Base-by-base conservation (phyloP, 208 protist genomes). In the Acanthamoeba castellanii region DNA sequence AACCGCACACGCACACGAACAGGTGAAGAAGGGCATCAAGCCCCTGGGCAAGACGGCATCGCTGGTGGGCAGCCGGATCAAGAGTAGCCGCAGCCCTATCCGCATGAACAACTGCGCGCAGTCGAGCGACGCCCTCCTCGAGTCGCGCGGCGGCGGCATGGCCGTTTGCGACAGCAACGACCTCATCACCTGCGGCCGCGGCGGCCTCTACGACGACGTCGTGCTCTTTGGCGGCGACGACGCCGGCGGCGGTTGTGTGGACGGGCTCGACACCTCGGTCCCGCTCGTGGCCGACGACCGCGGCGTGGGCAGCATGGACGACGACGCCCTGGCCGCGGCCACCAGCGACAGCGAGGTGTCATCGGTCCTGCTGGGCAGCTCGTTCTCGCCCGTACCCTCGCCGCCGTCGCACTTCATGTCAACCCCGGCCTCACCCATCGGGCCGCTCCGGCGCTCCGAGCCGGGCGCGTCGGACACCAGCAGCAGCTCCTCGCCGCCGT, bases 11-110 rank as follows among this genome's bases (percentile, higher is more conserved):
- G 52, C 52, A 18, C 52, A 57, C 52, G 52, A 11, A 57, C 52
- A 57, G 52, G 7, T 57, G 20, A 78, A 78, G 70, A 78, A 78
- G 70, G 37, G 70, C 70, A 78, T 78, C 70, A 78, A 78, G 70
- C 70, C 70, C 5, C 37, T 78, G 70, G 70, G 70, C 27, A 78
- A 45, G 70, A 78, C 25, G 34, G 70, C 70, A 1, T 78, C 70
- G 37, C 37, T 78, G 25, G 70, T 78, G 70, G 70, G 70, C n/a
- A 78, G 70, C 37, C 32, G 37, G 70, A 78, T 78, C 37, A 78
- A 42, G 30, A n/a, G n/a, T n/a, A 78, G 32, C 70, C 70, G 70
- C 34, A 78, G 70, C 32, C 70, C 70, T 2, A 2, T 78, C 27
- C 70, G 70, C n/a, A 50, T 25, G 70, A 32, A 6, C 37, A 78